These are phyloP conservation scores for Candida sojae DNA, from an alignment of 1,139 yeast species.

Conservation along the genomic window DNA sequence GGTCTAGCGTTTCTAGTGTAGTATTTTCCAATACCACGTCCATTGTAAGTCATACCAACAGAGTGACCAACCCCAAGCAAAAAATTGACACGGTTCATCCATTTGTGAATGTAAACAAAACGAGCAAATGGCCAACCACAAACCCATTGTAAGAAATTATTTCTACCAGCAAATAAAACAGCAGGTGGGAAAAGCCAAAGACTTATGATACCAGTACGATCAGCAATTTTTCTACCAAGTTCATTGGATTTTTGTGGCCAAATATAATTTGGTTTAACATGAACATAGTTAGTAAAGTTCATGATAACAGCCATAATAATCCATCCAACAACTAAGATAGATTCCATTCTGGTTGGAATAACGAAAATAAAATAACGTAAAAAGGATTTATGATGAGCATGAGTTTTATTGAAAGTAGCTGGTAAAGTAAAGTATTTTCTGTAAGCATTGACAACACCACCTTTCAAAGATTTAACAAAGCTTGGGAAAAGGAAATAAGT, in stretches of 20 bases:
- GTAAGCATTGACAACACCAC: constrained; percentile 32
- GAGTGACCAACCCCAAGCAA: constrained; percentile 51
- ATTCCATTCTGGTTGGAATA: constrained; percentile 68
- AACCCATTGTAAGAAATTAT: constrained; percentile 61
- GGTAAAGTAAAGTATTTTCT: constrained; percentile 51
- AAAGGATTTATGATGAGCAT: constrained; percentile 36
- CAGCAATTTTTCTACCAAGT: constrained; percentile 58
- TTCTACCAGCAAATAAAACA: constrained; percentile 64
- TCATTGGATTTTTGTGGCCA: constrained; percentile 36
- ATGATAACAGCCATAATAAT: constrained; percentile 51
- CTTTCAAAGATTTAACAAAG: constrained; percentile 31
- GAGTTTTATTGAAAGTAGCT: constrained; percentile 44
- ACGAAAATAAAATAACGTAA: constrained; percentile 33
- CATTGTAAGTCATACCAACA: constrained; percentile 45
- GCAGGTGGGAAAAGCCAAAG: constrained; percentile 52
- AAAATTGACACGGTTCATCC: constrained; percentile 56
- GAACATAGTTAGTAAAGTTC: constrained; percentile 40
- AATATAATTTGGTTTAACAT: constrained; percentile 34
- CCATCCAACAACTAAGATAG: constrained; percentile 51
- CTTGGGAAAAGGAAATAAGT: constrained; percentile 36
- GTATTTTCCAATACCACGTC: constrained; percentile 41
- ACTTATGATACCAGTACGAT: constrained; percentile 57
- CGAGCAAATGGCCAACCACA: constrained; percentile 69
- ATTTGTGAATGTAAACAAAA: constrained; percentile 65
- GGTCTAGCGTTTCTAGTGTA: constrained; percentile 34